Conservation (phyloP, 495 filamentous ascomycete species). For the Annulohypoxylon stygium region DNA sequence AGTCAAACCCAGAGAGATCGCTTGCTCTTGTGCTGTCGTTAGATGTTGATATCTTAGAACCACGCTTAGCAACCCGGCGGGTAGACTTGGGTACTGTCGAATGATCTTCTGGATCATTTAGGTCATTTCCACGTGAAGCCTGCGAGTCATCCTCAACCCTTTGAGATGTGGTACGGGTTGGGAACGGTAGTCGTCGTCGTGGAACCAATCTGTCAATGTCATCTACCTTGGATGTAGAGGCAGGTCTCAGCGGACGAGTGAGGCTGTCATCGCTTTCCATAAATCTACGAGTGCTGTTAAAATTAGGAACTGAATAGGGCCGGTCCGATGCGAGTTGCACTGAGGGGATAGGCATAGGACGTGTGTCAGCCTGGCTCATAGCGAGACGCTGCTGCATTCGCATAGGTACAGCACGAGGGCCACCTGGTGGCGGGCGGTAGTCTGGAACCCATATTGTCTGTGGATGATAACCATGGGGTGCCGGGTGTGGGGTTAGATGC, state of each 20-base stretch:
- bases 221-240: slow-evolving; percentile 25
- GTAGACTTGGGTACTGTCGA: not conserved
- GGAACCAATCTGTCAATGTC: slow-evolving; percentile 17
- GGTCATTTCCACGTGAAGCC: not conserved
- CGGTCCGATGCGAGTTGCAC: slow-evolving; percentile 15
- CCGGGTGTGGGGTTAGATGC: slow-evolving; percentile 1
- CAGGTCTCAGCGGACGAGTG: slow-evolving; percentile 25
- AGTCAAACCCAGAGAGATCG: not conserved
- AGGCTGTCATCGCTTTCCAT: not conserved
- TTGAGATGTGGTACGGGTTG: slow-evolving; percentile 3
- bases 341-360: slow-evolving; percentile 25
- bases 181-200: not conserved
- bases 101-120: not conserved
- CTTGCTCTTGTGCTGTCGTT: not conserved
- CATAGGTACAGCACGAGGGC: slow-evolving; percentile 33
- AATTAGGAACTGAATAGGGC: slow-evolving; percentile 37
- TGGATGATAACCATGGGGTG: slow-evolving; percentile 35
- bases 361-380: slow-evolving; percentile 13
- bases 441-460: slow-evolving; percentile 20
- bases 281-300: not conserved
- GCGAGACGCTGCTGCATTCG: slow-evolving; percentile 30
- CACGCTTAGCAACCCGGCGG: slow-evolving; percentile 35
- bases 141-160: not conserved
- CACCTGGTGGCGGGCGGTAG: slow-evolving; percentile 6
- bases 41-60: slow-evolving; percentile 14